Conservation (phyloP, 805 yeast species). For the Saccharomycopsis sp. region DNA sequence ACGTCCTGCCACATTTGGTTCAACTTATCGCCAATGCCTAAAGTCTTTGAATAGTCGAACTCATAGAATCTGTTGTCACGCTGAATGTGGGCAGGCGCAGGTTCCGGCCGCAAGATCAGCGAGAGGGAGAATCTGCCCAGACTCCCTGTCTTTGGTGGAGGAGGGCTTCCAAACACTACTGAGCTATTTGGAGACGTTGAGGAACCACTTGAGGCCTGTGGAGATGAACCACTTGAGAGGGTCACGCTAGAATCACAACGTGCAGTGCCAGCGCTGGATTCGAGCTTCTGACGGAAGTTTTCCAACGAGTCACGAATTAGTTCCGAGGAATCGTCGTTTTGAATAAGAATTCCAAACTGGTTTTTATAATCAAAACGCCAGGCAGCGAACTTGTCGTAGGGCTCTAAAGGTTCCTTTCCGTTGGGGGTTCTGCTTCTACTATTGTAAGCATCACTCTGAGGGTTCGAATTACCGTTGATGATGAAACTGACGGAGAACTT, state of each 20-base stretch:
- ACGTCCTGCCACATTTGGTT: background rate
- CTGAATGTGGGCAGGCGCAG: background rate
- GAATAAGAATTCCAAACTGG: background rate
- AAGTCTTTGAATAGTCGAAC: background rate
- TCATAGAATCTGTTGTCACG: background rate
- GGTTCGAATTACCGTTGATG: slow-evolving; percentile 21
- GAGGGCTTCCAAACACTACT: background rate
- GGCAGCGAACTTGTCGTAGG: background rate
- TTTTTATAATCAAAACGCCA: background rate
- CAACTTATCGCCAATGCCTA: background rate
- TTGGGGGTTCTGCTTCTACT: too few relatives aligned
- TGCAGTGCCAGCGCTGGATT: background rate
- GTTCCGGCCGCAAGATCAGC: background rate
- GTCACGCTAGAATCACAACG: background rate
- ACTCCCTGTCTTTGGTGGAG: background rate
- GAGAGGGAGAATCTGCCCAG: background rate
- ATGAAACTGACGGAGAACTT: slow-evolving; percentile 27
- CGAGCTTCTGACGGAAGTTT: background rate
- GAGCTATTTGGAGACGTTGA: background rate
- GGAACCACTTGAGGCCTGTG: background rate
- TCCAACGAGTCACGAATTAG: background rate
- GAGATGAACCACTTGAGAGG: background rate
- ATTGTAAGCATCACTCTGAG: too few relatives aligned
- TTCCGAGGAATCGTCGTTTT: background rate
- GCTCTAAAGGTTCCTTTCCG: background rate